phyloP scores from a whole-genome alignment of 768 basidiomycete species.

The Peribolospora baueri region DNA sequence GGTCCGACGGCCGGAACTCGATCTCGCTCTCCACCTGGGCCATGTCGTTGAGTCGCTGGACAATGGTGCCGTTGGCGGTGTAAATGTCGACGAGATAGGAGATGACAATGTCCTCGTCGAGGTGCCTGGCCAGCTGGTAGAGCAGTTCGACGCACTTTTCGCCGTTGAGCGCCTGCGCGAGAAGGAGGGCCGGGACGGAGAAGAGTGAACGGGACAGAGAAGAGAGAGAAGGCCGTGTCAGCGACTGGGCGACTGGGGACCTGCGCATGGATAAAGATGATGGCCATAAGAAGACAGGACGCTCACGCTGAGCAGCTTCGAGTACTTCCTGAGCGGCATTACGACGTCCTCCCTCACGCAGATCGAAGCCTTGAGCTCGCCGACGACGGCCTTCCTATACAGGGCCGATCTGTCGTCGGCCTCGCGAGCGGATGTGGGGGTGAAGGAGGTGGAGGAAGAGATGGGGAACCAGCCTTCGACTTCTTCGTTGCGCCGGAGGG shows the following conservation, averaged over 20 bases:
- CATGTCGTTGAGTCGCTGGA: conserved; percentile 45
- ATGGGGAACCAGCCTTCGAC: conserved; percentile 66
- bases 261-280: background rate
- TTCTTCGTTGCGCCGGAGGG: conserved; percentile 46
- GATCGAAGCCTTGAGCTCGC: conserved; percentile 50
- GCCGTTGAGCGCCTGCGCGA: conserved; percentile 7
- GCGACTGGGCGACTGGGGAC: background rate
- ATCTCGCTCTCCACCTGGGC: conserved; percentile 46
- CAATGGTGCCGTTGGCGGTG: conserved; percentile 24
- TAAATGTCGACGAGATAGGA: conserved; percentile 36
- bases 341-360: conserved; percentile 66
- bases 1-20: conserved; percentile 30
- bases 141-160: conserved; percentile 18
- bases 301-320: conserved; percentile 33
- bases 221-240: conserved; percentile 17
- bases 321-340: conserved; percentile 41
- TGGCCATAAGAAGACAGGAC: background rate
- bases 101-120: conserved; percentile 31
- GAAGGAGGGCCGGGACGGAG: too few relatives aligned
- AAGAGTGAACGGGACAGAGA: conserved; percentile 36
- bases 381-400: conserved; percentile 21
- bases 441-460: background rate
- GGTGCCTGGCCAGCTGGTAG: conserved; percentile 48
- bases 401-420: background rate
- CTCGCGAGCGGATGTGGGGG: too few relatives aligned